A percentile compares a stretch with the other conserved stretches of the same genome.
phyloP scores from a whole-genome alignment of 495 filamentous ascomycete genomes.

The Aspergillus bridgeri region DNA sequence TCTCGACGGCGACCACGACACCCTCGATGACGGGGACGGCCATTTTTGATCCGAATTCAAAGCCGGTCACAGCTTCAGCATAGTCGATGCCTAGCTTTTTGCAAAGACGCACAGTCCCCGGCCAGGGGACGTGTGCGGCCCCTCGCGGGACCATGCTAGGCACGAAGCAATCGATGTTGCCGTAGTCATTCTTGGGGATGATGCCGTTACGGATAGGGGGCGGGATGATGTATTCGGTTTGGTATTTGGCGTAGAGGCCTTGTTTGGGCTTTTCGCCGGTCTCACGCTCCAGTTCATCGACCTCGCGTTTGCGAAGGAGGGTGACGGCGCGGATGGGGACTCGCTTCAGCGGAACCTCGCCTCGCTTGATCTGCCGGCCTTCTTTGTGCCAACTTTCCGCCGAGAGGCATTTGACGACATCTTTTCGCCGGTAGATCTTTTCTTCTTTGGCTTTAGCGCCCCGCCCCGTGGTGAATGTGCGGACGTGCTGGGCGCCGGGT shows the following conservation, averaged over 20 bases:
- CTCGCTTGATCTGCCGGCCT: constrained; percentile 68
- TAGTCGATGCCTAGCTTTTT: constrained; percentile 82
- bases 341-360: constrained; percentile 73
- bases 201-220: constrained; percentile 81
- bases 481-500: constrained; percentile 65
- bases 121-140: constrained; percentile 76
- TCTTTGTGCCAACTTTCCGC: constrained; percentile 98
- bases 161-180: constrained; percentile 95
- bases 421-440: constrained; percentile 74
- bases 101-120: constrained; percentile 73
- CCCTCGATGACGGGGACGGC: constrained; percentile 90
- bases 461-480: constrained; percentile 66
- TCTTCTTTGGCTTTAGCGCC: constrained; percentile 68
- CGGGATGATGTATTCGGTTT: constrained; percentile 87
- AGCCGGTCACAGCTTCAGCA: constrained; percentile 93
- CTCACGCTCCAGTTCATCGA: constrained; percentile 74
- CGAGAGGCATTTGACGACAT: constrained; percentile 83
- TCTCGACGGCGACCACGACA: constrained; percentile 79
- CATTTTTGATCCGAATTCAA: constrained; percentile 92
- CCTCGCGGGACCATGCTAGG: constrained; percentile 86
- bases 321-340: constrained; percentile 92
- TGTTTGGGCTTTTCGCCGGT: constrained; percentile 83
- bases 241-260: constrained; percentile 76
- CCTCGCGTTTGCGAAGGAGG: constrained; percentile 79
- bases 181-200: constrained; percentile 92